Conservation (phyloP, 2,329 filamentous ascomycete genomes). For the Ambrosiella beaveri region DNA sequence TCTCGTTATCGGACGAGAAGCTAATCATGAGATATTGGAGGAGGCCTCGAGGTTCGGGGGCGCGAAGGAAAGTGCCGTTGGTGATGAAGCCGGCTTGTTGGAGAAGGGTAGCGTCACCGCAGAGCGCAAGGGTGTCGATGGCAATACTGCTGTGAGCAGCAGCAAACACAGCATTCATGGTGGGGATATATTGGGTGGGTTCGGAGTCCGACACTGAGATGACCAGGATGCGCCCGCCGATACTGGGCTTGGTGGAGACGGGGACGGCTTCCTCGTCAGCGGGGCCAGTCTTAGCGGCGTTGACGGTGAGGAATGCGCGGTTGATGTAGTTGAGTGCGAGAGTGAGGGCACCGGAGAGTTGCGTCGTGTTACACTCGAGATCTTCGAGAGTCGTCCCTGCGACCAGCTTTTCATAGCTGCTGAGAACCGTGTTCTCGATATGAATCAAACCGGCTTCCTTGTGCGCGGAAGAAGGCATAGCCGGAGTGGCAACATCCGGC, state of each 20-base stretch:
- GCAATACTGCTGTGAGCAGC: slow-evolving; percentile 75
- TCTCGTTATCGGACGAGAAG: slow-evolving; percentile 51
- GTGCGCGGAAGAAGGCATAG: slow-evolving; percentile 39
- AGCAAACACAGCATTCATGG: slow-evolving; percentile 97
- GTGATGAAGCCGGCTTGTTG: slow-evolving; percentile 67
- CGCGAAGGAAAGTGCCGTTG: slow-evolving; percentile 36
- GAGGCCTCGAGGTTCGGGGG: slow-evolving; percentile 47
- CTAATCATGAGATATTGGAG: slow-evolving; percentile 91
- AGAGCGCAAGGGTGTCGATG: slow-evolving; percentile 79
- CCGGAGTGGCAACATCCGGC: slow-evolving; percentile 27
- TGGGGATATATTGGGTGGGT: slow-evolving; percentile 85
- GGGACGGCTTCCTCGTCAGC: slow-evolving; percentile 34
- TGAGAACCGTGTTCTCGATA: slow-evolving; percentile 65
- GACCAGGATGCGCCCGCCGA: slow-evolving; percentile 57
- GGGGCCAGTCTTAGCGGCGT: slow-evolving; percentile 22
- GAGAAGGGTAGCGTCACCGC: slow-evolving; percentile 74
- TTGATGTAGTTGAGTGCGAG: slow-evolving; percentile 82
- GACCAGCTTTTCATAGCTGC: slow-evolving; percentile 58
- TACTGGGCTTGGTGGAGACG: slow-evolving; percentile 25
- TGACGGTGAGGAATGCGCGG: slow-evolving; percentile 52
- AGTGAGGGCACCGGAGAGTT: slow-evolving; percentile 80
- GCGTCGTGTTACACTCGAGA: slow-evolving; percentile 60
- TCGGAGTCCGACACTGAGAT: slow-evolving; percentile 74
- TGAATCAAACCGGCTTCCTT: slow-evolving; percentile 87
- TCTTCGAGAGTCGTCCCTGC: slow-evolving; percentile 45